Conservation (phyloP, 2,329 filamentous ascomycete genomes). For the Esteya vermicola region DNA sequence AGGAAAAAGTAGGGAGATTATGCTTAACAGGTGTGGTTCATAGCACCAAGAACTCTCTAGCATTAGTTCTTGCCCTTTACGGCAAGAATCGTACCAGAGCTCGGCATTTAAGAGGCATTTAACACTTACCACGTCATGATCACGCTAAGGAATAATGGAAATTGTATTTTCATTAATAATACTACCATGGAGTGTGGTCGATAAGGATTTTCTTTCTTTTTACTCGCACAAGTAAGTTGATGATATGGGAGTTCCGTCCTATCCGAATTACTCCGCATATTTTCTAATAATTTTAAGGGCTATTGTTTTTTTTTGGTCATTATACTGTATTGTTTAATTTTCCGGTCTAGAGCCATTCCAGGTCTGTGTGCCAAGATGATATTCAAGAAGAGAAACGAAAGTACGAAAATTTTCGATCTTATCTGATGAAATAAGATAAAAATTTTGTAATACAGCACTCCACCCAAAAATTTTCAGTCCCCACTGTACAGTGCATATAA, state of each 20-base stretch:
- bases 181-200: not conserved
- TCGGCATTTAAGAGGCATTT: too few relatives aligned
- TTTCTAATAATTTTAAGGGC: too few relatives aligned
- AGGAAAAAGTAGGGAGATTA: not conserved
- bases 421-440: slow-evolving; percentile 8
- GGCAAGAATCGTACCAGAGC: not conserved
- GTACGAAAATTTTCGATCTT: slow-evolving; percentile 1
- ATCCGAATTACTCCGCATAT: too few relatives aligned
- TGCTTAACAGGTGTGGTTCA: not conserved
- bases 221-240: too few relatives aligned
- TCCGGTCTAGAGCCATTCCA: too few relatives aligned
- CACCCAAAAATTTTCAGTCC: not conserved
- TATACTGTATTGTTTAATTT: too few relatives aligned
- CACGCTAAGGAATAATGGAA: slow-evolving; percentile 1
- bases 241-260: too few relatives aligned
- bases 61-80: not conserved
- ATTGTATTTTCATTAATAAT: too few relatives aligned
- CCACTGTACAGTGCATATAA: not conserved
- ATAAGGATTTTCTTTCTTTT: not conserved
- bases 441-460: not conserved
- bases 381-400: not conserved
- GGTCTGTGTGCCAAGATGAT: not conserved
- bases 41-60: not conserved
- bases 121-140: not conserved
- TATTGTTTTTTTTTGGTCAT: too few relatives aligned